Evolutionary conservation across 164 flowering plant species (phyloP), one percentile per base, ranked within the genome.

Genomic region (Stephania japonica): DNA sequence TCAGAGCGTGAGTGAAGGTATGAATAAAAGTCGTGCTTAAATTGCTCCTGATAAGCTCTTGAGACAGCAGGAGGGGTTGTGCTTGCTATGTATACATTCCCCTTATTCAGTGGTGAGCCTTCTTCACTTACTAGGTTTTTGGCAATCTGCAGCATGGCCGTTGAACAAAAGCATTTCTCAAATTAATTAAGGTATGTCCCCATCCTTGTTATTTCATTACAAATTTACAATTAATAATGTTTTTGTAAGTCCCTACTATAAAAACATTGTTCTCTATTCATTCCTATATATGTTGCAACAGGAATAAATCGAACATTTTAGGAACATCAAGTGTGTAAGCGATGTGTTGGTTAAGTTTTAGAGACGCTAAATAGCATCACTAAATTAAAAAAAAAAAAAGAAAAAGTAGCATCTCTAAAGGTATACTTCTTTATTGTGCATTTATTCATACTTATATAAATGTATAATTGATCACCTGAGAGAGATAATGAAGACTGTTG

Each of bases 401-500:
- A 27, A 3, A 27, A 32, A 32, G 2, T 32, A 32, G 38, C 38
- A 4, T 32, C 38, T 32, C 38, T 32, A 32, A 0, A 24, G 27
- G 12, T 21, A 13, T 32, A 19, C 27, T 4, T 16, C 0, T n/a
- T 32, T 32, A 32, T 32, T 38, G 13, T 32, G 56, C 26, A 41
- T 21, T 12, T 9, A 12, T 7, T 24, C 69, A 49, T 16, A 6
- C 12, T 1, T 49, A 49, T 16, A 32, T 32, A 32, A 32, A 32
- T 32, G 62, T 49, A 19, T 50, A 11, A 7, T 0, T 11, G 41
- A 42, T 66, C 53, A 89, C 96, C 87, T 85, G 80, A 49, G 93
- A 91, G 3, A 91, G 85, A 89, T 88, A 89, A 21, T 70, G 77
- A 42, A 87, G 83, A 65, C 91, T 84, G 70, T 85, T 87, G 49